Percentiles rank a stretch among this genome's conserved stretches.
Evolutionary conservation across 805 yeast genomes (phyloP).

Genomic region (Cyberlindnera samutprakarnensis): DNA sequence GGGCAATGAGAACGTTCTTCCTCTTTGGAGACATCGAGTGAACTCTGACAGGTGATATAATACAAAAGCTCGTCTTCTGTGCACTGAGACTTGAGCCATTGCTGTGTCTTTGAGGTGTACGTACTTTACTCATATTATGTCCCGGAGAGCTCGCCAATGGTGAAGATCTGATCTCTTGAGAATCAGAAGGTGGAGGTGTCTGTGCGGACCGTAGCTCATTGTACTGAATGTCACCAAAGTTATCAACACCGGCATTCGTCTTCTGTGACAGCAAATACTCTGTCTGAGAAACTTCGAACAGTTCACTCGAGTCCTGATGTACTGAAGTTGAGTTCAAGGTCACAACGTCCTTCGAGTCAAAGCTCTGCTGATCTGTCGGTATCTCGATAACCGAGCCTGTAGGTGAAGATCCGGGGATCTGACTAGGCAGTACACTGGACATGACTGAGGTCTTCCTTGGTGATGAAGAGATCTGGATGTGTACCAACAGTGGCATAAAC

Average conservation of each 20-base stretch:
- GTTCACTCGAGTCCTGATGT: constrained; percentile 3
- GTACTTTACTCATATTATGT: background rate
- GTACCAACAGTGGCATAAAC: too few relatives aligned
- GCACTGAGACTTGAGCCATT: constrained; percentile 13
- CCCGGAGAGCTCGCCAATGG: constrained; percentile 1
- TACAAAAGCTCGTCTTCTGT: constrained; percentile 19
- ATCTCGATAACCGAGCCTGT: constrained; percentile 13
- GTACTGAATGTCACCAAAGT: background rate
- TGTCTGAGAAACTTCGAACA: constrained; percentile 11
- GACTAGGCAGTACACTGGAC: constrained; percentile 3
- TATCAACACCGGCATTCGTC: background rate
- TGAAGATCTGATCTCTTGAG: constrained; percentile 5
- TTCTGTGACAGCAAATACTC: constrained; percentile 11
- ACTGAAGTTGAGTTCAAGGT: constrained; percentile 1
- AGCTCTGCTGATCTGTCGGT: background rate
- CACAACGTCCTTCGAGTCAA: constrained; percentile 1
- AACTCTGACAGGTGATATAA: constrained; percentile 17
- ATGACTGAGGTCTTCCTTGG: too few relatives aligned
- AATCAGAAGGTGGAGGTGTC: constrained; percentile 4
- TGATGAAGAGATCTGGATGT: too few relatives aligned
- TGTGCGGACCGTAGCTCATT: constrained; percentile 11
- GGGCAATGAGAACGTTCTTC: constrained; percentile 8
- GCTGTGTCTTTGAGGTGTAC: background rate
- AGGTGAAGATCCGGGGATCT: constrained; percentile 13
- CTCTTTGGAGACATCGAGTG: constrained; percentile 13